Evolutionary conservation across 192 early-diverging fungal species (phyloP).

Genomic region (Podila horticola): DNA sequence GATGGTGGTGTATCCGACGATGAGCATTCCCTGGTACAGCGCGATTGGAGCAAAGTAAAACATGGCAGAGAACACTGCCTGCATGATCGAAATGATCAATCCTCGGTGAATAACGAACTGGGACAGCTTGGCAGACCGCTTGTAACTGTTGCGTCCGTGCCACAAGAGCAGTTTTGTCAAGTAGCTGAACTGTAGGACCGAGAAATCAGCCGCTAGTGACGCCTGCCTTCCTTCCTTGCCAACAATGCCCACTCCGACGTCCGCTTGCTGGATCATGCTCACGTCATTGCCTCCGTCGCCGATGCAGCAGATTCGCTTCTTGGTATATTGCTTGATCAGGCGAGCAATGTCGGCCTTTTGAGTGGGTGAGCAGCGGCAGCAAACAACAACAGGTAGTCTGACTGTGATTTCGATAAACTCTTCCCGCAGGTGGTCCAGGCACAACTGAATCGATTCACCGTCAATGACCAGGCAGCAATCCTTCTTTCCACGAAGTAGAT

Average conservation of each 20-base stretch:
- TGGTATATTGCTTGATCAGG: constrained; percentile 78
- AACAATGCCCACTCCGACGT: constrained; percentile 96
- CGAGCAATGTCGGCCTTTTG: constrained; percentile 94
- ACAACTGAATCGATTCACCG: constrained; percentile 87
- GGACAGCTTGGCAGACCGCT: constrained; percentile 91
- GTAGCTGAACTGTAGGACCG: constrained; percentile 88
- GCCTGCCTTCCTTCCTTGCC: constrained; percentile 98
- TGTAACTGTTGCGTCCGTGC: constrained; percentile 96
- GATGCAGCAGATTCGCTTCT: constrained; percentile 85
- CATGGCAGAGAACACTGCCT: constrained; percentile 95
- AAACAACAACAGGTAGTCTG: constrained; percentile 86
- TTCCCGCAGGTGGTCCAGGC: constrained; percentile 75
- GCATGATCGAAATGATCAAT: constrained; percentile 97
- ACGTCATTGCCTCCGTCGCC: constrained; percentile 99
- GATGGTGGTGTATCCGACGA: constrained; percentile 94
- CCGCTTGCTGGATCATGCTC: constrained; percentile 95
- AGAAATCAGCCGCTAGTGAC: constrained; percentile 93
- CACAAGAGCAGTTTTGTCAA: constrained; percentile 89
- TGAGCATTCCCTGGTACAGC: constrained; percentile 87
- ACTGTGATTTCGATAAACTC: constrained; percentile 86
- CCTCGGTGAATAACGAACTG: constrained; percentile 99
- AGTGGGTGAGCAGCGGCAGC: constrained; percentile 95
- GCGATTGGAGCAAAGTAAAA: constrained; percentile 99
- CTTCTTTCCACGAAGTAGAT: constrained; percentile 70
- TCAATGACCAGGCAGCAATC: constrained; percentile 92